Evolutionary conservation across 495 filamentous ascomycete species (phyloP), one percentile per base, ranked within the genome.

Genomic region (Lepraria neglecta): DNA sequence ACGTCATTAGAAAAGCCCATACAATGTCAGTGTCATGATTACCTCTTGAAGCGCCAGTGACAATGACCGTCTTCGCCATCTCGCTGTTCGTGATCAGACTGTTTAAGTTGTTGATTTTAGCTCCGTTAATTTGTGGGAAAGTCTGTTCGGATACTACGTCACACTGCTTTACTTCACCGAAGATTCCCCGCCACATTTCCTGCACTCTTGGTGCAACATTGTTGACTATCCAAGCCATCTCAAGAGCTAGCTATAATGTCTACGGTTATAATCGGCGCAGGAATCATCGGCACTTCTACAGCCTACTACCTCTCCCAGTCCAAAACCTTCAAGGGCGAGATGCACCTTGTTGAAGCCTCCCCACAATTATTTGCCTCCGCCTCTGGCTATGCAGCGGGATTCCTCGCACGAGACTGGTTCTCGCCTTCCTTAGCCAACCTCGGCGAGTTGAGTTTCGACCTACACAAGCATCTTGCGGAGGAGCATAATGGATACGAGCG

Each of bases 271-370:
- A 71, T 94, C 51, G 89, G 89, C 53, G 81, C 82, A 54, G 89
- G 89, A 56, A 91, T 94, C 71, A 89, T 94, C 44, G 87, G 87
- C 61, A 71, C 82, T 51, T 86, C 87, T n/a, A 88, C 86, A 28
- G 89, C 88, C 12, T 91, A 87, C 71, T 90, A 89, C 68, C 80
- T 90, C 48, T 82, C 82, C 24, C 72, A 82, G 40, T 75, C 78
- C 35, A 52, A 72, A n/a, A 78, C 79, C 19, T 71, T 75, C 19
- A 71, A 78, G 4, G 72, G 78, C 12, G 75, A 76, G 45, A 85
- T 92, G 62, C 84, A 90, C 66, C 80, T 92, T 43, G 70, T 92
- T 55, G 89, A 92, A 60, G 72, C 83, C 17, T 82, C 83, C 0
- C 72, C 78, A 0, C 70, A 80, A 33, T 79, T 91, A 31, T 91